phyloP scores from a whole-genome alignment of 2,329 filamentous ascomycete species.

The Trichoderma guizhouense region DNA sequence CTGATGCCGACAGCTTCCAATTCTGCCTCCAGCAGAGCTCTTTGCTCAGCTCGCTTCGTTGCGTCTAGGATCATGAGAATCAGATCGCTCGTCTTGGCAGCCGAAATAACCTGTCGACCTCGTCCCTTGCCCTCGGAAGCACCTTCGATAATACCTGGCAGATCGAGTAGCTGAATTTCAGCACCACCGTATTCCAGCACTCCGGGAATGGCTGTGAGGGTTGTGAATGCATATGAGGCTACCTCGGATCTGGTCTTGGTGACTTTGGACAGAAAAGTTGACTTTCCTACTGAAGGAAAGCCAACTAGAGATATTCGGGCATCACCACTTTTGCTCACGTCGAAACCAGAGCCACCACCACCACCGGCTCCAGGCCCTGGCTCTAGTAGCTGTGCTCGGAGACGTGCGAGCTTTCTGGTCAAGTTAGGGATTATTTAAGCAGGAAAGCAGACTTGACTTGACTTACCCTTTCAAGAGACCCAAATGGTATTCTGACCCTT shows the following conservation, averaged over 20 bases:
- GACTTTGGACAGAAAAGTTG: constrained; percentile 97
- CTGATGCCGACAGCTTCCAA: constrained; percentile 93
- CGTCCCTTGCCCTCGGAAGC: constrained; percentile 93
- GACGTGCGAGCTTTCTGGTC: constrained; percentile 84
- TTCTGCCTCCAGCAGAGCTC: constrained; percentile 84
- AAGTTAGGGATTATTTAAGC: constrained; percentile 17
- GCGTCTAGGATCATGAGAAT: constrained; percentile 97
- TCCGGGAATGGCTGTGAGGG: constrained; percentile 92
- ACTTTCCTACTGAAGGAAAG: constrained; percentile 99
- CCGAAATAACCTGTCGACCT: constrained; percentile 93
- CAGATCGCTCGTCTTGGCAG: constrained; percentile 96
- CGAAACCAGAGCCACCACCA: constrained; percentile 79
- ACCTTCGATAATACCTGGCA: constrained; percentile 97
- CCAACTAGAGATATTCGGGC: constrained; percentile 95
- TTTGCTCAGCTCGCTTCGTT: constrained; percentile 92
- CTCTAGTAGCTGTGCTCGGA: constrained; percentile 91
- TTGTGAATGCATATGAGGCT: constrained; percentile 95
- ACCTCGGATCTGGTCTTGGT: constrained; percentile 97
- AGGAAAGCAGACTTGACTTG: not conserved
- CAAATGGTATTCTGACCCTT: constrained; percentile 82
- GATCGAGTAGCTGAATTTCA: constrained; percentile 95
- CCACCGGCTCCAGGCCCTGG: constrained; percentile 75
- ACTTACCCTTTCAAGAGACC: constrained; percentile 92
- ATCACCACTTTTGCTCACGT: constrained; percentile 94
- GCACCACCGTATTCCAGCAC: constrained; percentile 97